Conservation (phyloP, 2,329 filamentous ascomycete genomes). For the Tolypocladium ophioglossoides region DNA sequence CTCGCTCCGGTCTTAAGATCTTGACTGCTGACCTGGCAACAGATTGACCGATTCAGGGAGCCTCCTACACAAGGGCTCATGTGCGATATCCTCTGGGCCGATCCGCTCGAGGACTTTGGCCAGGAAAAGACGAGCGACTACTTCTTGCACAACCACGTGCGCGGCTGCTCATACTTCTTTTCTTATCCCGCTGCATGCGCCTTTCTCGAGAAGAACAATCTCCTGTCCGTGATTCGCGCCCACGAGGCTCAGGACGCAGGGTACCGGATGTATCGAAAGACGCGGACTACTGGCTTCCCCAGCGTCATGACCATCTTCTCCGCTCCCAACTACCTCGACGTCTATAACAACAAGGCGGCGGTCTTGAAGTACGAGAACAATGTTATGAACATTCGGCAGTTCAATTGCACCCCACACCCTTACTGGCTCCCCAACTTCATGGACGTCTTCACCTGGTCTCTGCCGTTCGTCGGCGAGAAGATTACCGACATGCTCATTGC, state of each 20-base stretch:
- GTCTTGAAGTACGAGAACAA: constrained; percentile 99
- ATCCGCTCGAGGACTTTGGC: constrained; percentile 94
- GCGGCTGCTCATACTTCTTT: constrained; percentile 98
- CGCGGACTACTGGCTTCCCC: constrained; percentile 91
- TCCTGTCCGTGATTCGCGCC: constrained; percentile 91
- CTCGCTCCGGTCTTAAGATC: background rate
- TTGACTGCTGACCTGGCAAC: background rate
- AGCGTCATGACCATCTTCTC: constrained; percentile 99
- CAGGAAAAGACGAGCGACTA: constrained; percentile 98
- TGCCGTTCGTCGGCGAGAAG: constrained; percentile 98
- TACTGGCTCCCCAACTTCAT: constrained; percentile 99
- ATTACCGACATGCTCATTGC: constrained; percentile 99
- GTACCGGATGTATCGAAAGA: constrained; percentile 99
- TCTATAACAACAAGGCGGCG: constrained; percentile 99
- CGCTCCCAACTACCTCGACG: constrained; percentile 94
- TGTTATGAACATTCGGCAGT: constrained; percentile 99
- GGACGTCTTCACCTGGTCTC: constrained; percentile 99
- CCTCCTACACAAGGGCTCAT: constrained; percentile 95
- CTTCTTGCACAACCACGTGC: constrained; percentile 96
- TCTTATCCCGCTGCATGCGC: constrained; percentile 94
- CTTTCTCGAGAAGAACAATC: constrained; percentile 97
- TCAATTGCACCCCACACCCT: constrained; percentile 98
- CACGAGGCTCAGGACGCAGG: constrained; percentile 98
- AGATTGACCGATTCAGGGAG: constrained; percentile 97
- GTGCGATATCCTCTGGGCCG: constrained; percentile 99